Evolutionary conservation across 1,284 basidiomycete genomes (phyloP).

Genomic region (Leucoagaricus sp.): DNA sequence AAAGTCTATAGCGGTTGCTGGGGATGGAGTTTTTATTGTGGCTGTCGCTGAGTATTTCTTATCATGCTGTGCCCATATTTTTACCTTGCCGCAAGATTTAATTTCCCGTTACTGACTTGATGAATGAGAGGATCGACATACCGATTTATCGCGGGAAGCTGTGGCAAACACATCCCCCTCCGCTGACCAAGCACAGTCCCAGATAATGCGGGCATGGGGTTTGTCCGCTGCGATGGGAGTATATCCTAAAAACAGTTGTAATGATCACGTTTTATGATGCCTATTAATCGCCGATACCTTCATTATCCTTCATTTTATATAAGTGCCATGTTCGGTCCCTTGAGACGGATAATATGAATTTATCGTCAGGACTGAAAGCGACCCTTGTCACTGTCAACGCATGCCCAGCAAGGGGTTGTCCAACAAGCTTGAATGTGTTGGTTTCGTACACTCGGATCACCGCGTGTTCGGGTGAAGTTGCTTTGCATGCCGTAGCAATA

Average conservation of each 20-base stretch:
- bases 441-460: slow-evolving; percentile 85
- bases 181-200: slow-evolving; percentile 88
- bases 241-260: slow-evolving; percentile 47
- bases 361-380: slow-evolving; percentile 85
- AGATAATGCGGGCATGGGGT: slow-evolving; percentile 91
- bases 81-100: slow-evolving; percentile 52
- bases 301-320: slow-evolving; percentile 52
- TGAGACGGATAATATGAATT: slow-evolving; percentile 80
- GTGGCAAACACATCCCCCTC: slow-evolving; percentile 85
- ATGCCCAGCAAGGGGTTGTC: slow-evolving; percentile 81
- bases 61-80: slow-evolving; percentile 57
- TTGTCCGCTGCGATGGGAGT: slow-evolving; percentile 70
- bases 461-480: slow-evolving; percentile 87
- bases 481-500: slow-evolving; percentile 92
- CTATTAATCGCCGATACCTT: slow-evolving; percentile 32
- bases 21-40: slow-evolving; percentile 61
- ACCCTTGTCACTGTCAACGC: slow-evolving; percentile 89
- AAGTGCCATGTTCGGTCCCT: slow-evolving; percentile 93
- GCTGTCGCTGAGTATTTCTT: slow-evolving; percentile 51
- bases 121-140: slow-evolving; percentile 33
- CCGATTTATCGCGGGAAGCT: slow-evolving; percentile 95
- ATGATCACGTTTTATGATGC: background rate
- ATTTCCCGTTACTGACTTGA: background rate
- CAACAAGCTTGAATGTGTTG: slow-evolving; percentile 67
- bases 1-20: slow-evolving; percentile 75